Conservation (phyloP, 1,284 basidiomycete genomes). For the Leccinum holopus region DNA sequence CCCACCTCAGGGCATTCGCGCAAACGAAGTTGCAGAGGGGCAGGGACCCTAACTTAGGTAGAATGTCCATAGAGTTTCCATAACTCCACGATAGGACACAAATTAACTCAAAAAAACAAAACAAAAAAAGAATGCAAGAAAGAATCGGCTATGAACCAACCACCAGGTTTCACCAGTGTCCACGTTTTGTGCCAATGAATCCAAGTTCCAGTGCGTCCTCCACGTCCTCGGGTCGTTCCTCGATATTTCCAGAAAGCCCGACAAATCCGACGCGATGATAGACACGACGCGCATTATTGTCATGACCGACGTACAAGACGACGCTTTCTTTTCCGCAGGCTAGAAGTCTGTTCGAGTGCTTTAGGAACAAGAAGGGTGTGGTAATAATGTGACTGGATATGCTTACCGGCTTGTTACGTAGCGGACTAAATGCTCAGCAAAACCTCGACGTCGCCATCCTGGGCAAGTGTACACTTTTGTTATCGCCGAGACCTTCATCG, state of each 20-base stretch:
- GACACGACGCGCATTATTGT: conserved; percentile 48
- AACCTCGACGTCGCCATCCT: conserved; percentile 42
- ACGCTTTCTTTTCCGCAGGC: conserved; percentile 38
- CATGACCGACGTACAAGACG: conserved; percentile 51
- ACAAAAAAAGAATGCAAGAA: neutral
- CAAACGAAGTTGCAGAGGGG: too few relatives aligned
- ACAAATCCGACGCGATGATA: conserved; percentile 53
- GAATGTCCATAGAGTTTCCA: too few relatives aligned
- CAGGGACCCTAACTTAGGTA: too few relatives aligned
- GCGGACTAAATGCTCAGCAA: conserved; percentile 47
- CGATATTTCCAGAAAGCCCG: conserved; percentile 34
- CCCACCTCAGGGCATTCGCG: too few relatives aligned
- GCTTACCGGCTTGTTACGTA: conserved; percentile 41
- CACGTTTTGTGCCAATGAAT: conserved; percentile 38
- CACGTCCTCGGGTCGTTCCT: conserved; percentile 32
- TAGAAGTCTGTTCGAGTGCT: conserved; percentile 35
- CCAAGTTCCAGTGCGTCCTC: conserved; percentile 54
- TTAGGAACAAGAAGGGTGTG: conserved; percentile 9
- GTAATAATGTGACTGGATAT: neutral
- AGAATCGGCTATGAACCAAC: neutral
- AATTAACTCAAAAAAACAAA: too few relatives aligned
- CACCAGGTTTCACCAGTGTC: conserved; percentile 24
- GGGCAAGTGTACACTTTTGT: conserved; percentile 53
- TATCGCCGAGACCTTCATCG: conserved; percentile 43
- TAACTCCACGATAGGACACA: too few relatives aligned